phyloP scores from a whole-genome alignment of 2,329 filamentous ascomycete species.

The Trichoderma hamatum region DNA sequence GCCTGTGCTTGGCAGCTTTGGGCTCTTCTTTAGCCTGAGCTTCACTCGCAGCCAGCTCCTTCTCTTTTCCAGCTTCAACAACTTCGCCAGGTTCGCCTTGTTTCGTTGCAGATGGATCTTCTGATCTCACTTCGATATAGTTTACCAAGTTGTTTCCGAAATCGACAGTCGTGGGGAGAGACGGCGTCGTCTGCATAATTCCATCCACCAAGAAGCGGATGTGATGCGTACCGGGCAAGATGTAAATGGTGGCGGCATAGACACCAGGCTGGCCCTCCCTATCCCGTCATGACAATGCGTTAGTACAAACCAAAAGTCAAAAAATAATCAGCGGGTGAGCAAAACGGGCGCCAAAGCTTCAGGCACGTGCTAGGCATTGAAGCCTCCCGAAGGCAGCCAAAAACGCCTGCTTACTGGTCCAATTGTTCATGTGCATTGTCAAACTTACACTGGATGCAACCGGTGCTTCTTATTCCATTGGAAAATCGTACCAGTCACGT shows the following conservation, averaged over 20 bases:
- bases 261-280: conserved; percentile 62
- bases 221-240: conserved; percentile 93
- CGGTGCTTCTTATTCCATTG: conserved; percentile 96
- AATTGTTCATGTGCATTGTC: background rate
- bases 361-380: conserved; percentile 1
- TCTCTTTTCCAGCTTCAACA: conserved; percentile 25
- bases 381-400: background rate
- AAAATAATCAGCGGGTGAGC: background rate
- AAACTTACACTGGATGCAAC: conserved; percentile 78
- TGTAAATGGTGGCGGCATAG: conserved; percentile 76
- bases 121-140: conserved; percentile 89
- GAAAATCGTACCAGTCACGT: conserved; percentile 96
- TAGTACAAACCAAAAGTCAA: conserved; percentile 25
- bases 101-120: conserved; percentile 59
- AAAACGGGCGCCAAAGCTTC: background rate
- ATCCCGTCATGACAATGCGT: conserved; percentile 26
- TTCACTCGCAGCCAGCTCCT: conserved; percentile 19
- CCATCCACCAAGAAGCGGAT: conserved; percentile 95
- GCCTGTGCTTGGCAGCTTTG: conserved; percentile 56
- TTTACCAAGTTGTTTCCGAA: conserved; percentile 98
- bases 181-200: conserved; percentile 85
- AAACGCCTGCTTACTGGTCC: background rate
- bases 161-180: conserved; percentile 91
- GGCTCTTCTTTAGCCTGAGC: conserved; percentile 46
- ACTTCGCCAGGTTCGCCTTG: conserved; percentile 28